phyloP scores from a whole-genome alignment of 495 filamentous ascomycete genomes.

The Pseudoneurospora amorphoporcata region DNA sequence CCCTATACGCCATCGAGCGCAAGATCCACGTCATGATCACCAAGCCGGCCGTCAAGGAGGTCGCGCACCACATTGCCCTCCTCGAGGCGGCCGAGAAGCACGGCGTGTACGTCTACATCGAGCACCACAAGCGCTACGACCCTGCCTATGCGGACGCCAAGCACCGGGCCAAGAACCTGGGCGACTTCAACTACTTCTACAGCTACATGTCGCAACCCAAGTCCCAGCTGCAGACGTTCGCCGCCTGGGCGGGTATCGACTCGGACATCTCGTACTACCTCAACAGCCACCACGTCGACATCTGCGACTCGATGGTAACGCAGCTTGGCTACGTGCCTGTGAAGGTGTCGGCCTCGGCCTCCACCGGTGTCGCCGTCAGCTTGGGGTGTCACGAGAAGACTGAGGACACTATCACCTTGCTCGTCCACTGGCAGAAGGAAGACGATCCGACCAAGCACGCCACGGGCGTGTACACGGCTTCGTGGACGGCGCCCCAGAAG shows the following conservation, averaged over 20 bases:
- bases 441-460: conserved; percentile 55
- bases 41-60: conserved; percentile 83
- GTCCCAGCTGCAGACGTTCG: conserved; percentile 87
- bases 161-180: conserved; percentile 61
- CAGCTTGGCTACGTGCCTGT: conserved; percentile 58
- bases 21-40: conserved; percentile 86
- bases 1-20: conserved; percentile 81
- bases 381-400: conserved; percentile 71
- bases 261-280: conserved; percentile 92
- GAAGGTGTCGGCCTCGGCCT: conserved; percentile 67
- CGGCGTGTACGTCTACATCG: conserved; percentile 83
- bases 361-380: conserved; percentile 55
- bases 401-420: conserved; percentile 85
- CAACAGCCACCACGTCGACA: conserved; percentile 87
- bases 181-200: conserved; percentile 97
- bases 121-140: conserved; percentile 95
- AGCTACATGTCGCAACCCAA: conserved; percentile 96
- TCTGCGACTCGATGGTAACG: conserved; percentile 81
- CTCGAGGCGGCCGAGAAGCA: conserved; percentile 60
- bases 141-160: conserved; percentile 81
- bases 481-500: conserved; percentile 86
- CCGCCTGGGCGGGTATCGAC: conserved; percentile 85
- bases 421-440: conserved; percentile 79
- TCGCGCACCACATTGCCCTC: conserved; percentile 67
- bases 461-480: conserved; percentile 88